Evolutionary conservation across 2,329 filamentous ascomycete genomes (phyloP), one percentile per base, ranked within the genome.

Genomic region (Fusarium dlaminii): DNA sequence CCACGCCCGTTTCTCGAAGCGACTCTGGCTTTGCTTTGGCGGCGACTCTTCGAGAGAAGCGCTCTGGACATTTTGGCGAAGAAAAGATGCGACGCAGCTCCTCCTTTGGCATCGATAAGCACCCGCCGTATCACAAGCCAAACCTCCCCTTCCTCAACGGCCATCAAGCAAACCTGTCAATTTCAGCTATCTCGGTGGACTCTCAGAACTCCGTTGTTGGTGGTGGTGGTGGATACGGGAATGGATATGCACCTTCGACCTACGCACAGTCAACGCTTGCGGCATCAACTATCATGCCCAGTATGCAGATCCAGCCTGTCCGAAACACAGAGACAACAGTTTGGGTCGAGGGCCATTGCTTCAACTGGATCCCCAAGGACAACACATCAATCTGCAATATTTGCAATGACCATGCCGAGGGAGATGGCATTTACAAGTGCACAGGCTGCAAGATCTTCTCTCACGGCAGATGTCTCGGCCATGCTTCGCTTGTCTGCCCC

Each of bases 21-120:
- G 96, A 99, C 80, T 98, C 96, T 9, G 96, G 94, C 4, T 97
- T 96, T 82, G 93, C 94, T 40, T 86, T 98, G 63, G 92, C 95
- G 72, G 91, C 93, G 24, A 97, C 94, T 9, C 86, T 99, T 65
- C 91, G 95, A 37, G 96, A 98, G 83, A 99, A 98, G 85, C 90
- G 96, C 58, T 98, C 96, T 7, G 95, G 94, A 4, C 94, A 98
- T 81, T 98, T 98, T 76, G 81, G 82, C n/a, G 93, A 96, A 78
- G 90, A 92, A 72, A 85, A 88, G 74, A 93, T 93, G n/a, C 90
- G 95, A 68, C 90, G 96, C 74, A 98, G 95, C 84, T 97, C 95
- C n/a, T 97, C 95, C 3, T 97, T 98, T 82, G 94, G 92, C 36
- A 87, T 95, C 79, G 94, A 94, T 75, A 91, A 91, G 80, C 88